Conservation (phyloP, 148 eudicot genomes). For the Polygonum aviculare region DNA sequence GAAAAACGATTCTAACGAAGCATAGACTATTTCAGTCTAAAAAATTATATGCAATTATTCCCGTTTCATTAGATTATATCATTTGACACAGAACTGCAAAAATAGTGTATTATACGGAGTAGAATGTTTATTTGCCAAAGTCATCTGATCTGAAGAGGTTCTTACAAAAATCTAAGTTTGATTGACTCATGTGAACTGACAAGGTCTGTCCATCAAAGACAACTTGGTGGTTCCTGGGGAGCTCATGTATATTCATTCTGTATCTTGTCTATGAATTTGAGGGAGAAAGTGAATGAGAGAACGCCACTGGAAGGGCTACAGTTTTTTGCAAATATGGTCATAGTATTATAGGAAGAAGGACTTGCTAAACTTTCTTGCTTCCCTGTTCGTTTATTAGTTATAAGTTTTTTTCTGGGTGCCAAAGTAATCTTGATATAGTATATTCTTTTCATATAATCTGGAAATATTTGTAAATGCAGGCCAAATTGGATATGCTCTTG, state of each 20-base stretch:
- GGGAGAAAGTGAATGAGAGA: neutral
- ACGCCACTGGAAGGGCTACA: neutral
- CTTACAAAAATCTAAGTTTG: neutral
- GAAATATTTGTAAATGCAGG: constrained; percentile 29
- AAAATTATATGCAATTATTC: no score
- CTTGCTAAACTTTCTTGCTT: neutral
- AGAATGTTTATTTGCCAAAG: neutral
- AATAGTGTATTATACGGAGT: no score
- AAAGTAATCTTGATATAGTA: neutral
- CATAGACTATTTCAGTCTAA: no score
- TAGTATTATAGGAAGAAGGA: neutral
- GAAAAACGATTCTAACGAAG: no score
- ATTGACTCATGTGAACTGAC: neutral
- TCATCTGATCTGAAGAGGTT: neutral
- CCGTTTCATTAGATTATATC: neutral
- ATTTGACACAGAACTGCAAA: no score
- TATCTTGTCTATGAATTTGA: neutral
- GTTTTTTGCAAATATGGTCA: neutral
- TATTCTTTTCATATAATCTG: neutral
- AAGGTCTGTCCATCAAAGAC: neutral
- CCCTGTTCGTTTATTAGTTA: no score
- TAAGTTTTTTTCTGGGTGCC: neutral
- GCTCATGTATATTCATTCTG: neutral
- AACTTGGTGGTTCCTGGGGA: neutral
- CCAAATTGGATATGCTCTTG: constrained; percentile 90